Conservation (phyloP, 768 basidiomycete genomes). For the Termitomyces sp. region DNA sequence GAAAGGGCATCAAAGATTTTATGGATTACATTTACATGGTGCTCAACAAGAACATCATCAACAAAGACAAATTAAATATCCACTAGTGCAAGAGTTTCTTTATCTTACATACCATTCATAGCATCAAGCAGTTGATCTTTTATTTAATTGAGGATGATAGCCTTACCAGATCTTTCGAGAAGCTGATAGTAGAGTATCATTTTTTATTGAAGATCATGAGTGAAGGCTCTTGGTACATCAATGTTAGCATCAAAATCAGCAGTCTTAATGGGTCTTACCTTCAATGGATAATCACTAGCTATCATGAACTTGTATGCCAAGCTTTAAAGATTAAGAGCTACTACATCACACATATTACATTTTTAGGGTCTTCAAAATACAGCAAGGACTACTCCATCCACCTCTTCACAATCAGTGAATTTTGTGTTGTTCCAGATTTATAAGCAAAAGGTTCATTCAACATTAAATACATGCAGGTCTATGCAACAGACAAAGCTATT, state of each 20-base stretch:
- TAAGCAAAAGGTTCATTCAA: constrained; percentile 4
- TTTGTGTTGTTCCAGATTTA: constrained; percentile 8
- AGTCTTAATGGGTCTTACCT: constrained; percentile 9
- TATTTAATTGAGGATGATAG: too few species aligned
- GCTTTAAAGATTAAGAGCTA: too few species aligned
- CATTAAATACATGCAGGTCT: constrained; percentile 13
- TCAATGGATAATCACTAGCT: constrained; percentile 11
- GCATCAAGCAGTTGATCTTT: too few species aligned
- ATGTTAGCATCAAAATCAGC: too few species aligned
- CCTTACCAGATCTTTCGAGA: too few species aligned
- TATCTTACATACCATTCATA: too few species aligned
- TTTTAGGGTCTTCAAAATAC: constrained; percentile 6
- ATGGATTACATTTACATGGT: neutral
- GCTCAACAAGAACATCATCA: too few species aligned
- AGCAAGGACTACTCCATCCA: constrained; percentile 12
- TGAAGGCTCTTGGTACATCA: too few species aligned
- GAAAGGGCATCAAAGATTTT: neutral
- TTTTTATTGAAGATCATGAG: too few species aligned
- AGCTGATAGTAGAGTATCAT: too few species aligned
- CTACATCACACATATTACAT: constrained; percentile 1
- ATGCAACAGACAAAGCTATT: constrained; percentile 16
- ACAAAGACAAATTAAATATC: too few species aligned
- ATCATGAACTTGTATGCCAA: constrained; percentile 1
- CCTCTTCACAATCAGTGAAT: constrained; percentile 12
- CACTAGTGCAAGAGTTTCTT: neutral